Evolutionary conservation across 176 grass and related monocot genomes (phyloP), one percentile per base, ranked within the genome.

Genomic region (Miscanthus lutarioriparius): DNA sequence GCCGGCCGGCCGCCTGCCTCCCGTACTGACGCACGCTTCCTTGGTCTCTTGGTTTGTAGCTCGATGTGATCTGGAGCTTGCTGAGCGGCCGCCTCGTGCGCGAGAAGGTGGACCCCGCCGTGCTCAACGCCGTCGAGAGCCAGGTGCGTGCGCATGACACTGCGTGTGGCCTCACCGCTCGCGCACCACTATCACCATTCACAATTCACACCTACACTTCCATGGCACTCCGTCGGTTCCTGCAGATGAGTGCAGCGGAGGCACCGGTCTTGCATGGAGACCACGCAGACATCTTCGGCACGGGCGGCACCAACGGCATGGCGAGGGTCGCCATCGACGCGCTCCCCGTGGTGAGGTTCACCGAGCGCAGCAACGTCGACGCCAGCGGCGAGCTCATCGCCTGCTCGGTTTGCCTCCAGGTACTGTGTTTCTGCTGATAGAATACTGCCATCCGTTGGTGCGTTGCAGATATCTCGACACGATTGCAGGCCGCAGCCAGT

Each of bases 321-420:
- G 2, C 78, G 2, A 94, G 45, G 84, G 83, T 75, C 1, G 89
- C 84, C 11, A 81, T 97, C 20, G 78, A 89, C 38, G 89, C 54
- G 70, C 91, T 97, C 70, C 89, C 94, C 6, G 75, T 82, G 59
- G 62, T 36, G 4, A 84, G 54, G 61, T 85, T 91, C 72, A 81
- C 87, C 67, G 35, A 76, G 40, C 41, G 23, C 72, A 72, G 70
- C 71, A 16, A 49, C 58, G 64, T 69, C 13, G 92, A 94, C 56
- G 73, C 86, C 32, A 30, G 41, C 36, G 89, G 89, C 67, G 92
- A 88, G 16, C 86, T 22, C 20, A 75, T 75, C 74, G 39, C 66
- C 25, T 97, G 94, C 66, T 89, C 94, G 2, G 89, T 97, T 53
- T 97, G 94, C 87, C 89, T 97, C 23, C 89, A 94, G 92, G 92